Evolutionary conservation across 2,329 filamentous ascomycete genomes (phyloP).

Genomic region (Apiospora koreana): DNA sequence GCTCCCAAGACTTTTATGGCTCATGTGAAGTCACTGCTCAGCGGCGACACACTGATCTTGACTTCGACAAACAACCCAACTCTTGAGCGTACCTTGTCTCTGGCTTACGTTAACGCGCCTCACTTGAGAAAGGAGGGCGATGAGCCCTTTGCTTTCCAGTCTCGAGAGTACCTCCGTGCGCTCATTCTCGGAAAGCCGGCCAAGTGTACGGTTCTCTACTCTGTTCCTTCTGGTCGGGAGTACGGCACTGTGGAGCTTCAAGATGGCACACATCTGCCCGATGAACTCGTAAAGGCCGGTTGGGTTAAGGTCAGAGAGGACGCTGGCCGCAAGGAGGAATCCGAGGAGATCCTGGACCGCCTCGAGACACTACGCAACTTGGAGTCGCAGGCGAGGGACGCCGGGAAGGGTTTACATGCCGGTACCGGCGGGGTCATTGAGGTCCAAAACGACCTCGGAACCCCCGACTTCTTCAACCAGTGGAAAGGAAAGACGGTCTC

Average conservation of each 20-base stretch:
- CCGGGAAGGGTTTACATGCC: constrained; percentile 81
- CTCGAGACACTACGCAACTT: constrained; percentile 77
- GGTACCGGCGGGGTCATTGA: constrained; percentile 68
- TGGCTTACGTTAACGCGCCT: constrained; percentile 90
- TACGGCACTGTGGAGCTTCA: constrained; percentile 81
- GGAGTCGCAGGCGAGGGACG: constrained; percentile 76
- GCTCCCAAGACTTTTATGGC: constrained; percentile 57
- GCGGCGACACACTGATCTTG: constrained; percentile 88
- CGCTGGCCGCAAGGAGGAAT: constrained; percentile 87
- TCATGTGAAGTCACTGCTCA: constrained; percentile 90
- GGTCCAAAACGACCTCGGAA: constrained; percentile 77
- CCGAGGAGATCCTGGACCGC: constrained; percentile 69
- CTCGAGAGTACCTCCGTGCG: constrained; percentile 87
- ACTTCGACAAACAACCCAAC: constrained; percentile 78
- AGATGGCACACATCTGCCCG: constrained; percentile 76
- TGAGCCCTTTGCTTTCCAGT: constrained; percentile 90
- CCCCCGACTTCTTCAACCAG: constrained; percentile 76
- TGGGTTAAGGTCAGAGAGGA: constrained; percentile 95
- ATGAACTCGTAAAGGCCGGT: constrained; percentile 81
- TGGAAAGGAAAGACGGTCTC: constrained; percentile 86
- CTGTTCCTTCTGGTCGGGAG: constrained; percentile 83
- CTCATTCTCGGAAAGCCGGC: constrained; percentile 84
- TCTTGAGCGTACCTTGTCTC: constrained; percentile 82
- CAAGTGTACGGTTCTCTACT: constrained; percentile 84
- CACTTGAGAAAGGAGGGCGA: constrained; percentile 86